Base-by-base conservation (phyloP, 2,329 filamentous ascomycete genomes). In the Fusarium annulatum region DNA sequence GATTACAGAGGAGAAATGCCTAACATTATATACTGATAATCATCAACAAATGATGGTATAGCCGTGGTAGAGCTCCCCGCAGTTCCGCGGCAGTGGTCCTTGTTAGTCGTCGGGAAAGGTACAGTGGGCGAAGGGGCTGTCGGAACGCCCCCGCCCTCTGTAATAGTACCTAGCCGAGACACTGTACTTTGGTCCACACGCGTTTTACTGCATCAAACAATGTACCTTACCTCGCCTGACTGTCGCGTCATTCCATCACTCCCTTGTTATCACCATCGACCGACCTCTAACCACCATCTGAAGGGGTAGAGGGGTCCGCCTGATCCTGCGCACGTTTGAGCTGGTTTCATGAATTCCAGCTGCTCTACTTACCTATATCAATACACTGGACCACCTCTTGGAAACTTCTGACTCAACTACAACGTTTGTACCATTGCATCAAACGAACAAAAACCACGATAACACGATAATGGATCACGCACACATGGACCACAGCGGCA, bases 401-500 rank as follows among this genome's bases (percentile, higher is more conserved):
- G n/a, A 23, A 14, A 21, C 16, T 23, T 19, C 41, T 16, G 55
- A 55, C 30, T 9, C 41, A 36, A 57, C 26, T 26, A 21, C 23
- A 49, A 41, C 39, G 38, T 19, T 30, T 11, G 9, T 51, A 41
- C 57, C 18, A 41, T n/a, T 39, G 28, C 23, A 38, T 30, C 43
- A 38, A 42, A n/a, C n/a, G 52, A 59, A 63, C 34, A 34, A 36
- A 30, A 23, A 16, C 45, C 23, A 36, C n/a, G 28, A 41, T 18
- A 60, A 16, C 38, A 48, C 21, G 21, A 74, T 58, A 53, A 86
- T 86, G 84, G 84, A 86, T 64, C 85, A 87, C 79, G 77, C 79
- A 23, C 79, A 81, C 60, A 84, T 84, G 81, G 81, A 85, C 61
- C 85, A 87, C 79, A 78, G 81, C 65, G 79, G 80, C 55, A 86